These are phyloP conservation scores for Ceratocystis eucalypticola DNA, from an alignment of 2,329 filamentous ascomycete species.

Conservation along the genomic window DNA sequence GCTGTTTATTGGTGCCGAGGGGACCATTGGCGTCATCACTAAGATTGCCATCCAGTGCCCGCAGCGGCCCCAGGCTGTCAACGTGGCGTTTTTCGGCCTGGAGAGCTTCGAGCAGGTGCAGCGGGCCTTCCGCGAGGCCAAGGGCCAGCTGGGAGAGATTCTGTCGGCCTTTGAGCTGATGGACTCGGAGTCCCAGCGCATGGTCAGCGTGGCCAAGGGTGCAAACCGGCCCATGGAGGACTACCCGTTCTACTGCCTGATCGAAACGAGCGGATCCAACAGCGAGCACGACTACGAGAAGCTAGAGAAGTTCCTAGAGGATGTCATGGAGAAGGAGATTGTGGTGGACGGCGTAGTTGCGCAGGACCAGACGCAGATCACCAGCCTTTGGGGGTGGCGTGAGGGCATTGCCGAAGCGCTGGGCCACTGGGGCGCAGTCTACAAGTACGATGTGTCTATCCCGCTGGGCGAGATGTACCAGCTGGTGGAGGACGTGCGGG, in stretches of 20 bases:
- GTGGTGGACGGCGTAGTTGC: constrained; percentile 83
- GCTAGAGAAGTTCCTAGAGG: constrained; percentile 76
- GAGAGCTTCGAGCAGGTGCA: constrained; percentile 84
- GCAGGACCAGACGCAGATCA: constrained; percentile 81
- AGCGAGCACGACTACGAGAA: constrained; percentile 87
- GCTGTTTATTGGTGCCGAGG: constrained; percentile 89
- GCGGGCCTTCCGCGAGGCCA: constrained; percentile 74
- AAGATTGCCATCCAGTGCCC: constrained; percentile 81
- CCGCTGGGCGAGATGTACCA: constrained; percentile 76
- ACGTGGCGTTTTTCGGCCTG: constrained; percentile 88
- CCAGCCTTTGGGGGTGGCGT: constrained; percentile 77
- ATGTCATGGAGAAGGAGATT: constrained; percentile 78
- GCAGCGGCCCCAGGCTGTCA: constrained; percentile 72
- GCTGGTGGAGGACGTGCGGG: constrained; percentile 73
- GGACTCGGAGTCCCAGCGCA: constrained; percentile 68
- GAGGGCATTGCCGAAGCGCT: constrained; percentile 85
- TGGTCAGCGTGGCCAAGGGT: constrained; percentile 61
- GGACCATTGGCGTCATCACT: constrained; percentile 89
- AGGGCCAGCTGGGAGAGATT: constrained; percentile 82
- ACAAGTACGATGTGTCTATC: constrained; percentile 98
- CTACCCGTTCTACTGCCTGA: constrained; percentile 87
- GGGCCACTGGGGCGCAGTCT: constrained; percentile 83
- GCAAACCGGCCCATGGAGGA: constrained; percentile 73
- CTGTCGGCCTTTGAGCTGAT: constrained; percentile 96
- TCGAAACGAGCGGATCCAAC: constrained; percentile 94